phyloP scores from a whole-genome alignment of 371 early-diverging fungal genomes.

The Lichtheimia hyalospora region DNA sequence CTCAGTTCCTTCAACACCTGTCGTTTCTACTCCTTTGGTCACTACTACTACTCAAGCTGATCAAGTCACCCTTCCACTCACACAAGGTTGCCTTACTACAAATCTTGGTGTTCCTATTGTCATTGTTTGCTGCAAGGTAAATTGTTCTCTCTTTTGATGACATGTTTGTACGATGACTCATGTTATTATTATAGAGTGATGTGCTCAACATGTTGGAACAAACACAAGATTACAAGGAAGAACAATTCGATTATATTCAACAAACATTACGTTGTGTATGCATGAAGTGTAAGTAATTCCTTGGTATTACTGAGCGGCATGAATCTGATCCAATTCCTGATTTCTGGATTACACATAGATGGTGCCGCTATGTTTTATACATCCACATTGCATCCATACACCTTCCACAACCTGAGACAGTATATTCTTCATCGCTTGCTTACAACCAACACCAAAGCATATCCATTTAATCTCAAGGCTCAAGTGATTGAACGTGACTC shows the following conservation, averaged over 20 bases:
- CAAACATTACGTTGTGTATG: constrained; percentile 88
- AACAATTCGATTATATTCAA: constrained; percentile 94
- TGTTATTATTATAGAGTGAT: constrained; percentile 66
- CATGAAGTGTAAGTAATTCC: constrained; percentile 77
- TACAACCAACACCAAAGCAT: constrained; percentile 42
- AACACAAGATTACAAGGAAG: constrained; percentile 85
- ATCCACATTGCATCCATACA: constrained; percentile 77
- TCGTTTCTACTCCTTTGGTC: constrained; percentile 30
- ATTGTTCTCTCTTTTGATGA: background rate
- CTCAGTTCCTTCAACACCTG: constrained; percentile 25
- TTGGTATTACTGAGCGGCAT: too few species aligned
- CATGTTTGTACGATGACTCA: background rate
- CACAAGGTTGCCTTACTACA: constrained; percentile 76
- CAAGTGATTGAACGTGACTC: constrained; percentile 87
- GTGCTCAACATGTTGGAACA: constrained; percentile 74
- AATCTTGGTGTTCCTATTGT: constrained; percentile 90
- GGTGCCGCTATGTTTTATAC: constrained; percentile 93
- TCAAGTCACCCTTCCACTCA: constrained; percentile 75
- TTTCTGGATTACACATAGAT: constrained; percentile 47
- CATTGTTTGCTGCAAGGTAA: constrained; percentile 90
- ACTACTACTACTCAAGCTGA: constrained; percentile 51
- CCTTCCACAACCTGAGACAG: constrained; percentile 74
- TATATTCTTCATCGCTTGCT: constrained; percentile 83
- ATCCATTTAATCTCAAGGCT: constrained; percentile 67
- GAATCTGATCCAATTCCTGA: too few species aligned